Percentiles rank a stretch among this genome's conserved stretches.
Conservation (phyloP, 441 rosid species). For the Metrosideros polymorpha region DNA sequence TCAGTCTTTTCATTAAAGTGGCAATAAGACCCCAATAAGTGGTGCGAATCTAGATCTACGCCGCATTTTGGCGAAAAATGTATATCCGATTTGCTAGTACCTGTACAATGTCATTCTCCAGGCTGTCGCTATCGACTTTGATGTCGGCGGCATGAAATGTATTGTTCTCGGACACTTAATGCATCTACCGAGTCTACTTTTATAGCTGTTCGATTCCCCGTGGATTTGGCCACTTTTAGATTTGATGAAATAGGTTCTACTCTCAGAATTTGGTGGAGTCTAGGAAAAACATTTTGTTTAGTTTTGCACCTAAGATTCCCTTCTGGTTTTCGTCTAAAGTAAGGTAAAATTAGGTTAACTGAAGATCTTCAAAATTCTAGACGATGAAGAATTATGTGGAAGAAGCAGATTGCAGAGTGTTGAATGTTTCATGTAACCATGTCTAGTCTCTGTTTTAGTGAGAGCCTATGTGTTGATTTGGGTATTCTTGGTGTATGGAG, state of each 20-base stretch:
- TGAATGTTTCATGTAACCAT: neutral
- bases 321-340: neutral
- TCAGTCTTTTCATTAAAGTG: neutral
- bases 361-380: neutral
- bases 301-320: neutral
- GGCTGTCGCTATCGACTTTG: neutral
- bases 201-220: neutral
- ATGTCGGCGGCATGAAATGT: neutral
- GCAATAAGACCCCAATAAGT: neutral
- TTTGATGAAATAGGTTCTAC: neutral
- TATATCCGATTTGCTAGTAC: neutral
- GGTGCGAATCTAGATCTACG: neutral
- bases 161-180: neutral
- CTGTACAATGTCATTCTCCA: neutral
- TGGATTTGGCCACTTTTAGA: neutral
- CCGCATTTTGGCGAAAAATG: neutral
- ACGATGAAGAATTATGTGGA: neutral
- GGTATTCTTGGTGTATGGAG: neutral
- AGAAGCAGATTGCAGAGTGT: neutral
- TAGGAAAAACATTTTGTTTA: neutral
- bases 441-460: neutral
- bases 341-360: neutral
- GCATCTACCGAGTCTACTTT: neutral
- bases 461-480: neutral
- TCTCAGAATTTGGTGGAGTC: neutral